Percentiles rank a stretch among this genome's conserved stretches.
Conservation (phyloP, 2,329 filamentous ascomycete genomes). For the Aaosphaeria arxii region DNA sequence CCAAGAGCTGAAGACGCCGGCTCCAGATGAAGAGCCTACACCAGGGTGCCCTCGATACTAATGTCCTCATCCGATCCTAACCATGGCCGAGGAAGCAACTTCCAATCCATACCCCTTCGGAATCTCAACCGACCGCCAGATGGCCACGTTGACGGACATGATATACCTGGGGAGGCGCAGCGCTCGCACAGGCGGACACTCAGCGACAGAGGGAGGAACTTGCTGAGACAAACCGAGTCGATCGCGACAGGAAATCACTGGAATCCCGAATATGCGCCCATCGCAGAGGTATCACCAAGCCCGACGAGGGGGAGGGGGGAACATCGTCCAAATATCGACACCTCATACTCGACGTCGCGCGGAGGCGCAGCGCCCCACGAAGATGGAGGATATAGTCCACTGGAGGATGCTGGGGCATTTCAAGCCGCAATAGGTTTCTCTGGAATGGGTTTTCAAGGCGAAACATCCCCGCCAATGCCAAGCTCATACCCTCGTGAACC, state of each 20-base stretch:
- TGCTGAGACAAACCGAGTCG: slow-evolving; percentile 44
- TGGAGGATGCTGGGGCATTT: slow-evolving; percentile 46
- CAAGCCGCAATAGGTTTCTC: slow-evolving; percentile 46
- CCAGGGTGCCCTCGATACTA: slow-evolving; percentile 15
- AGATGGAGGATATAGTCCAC: slow-evolving; percentile 41
- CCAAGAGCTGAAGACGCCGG: background rate
- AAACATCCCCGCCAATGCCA: slow-evolving; percentile 26
- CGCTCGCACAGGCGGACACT: slow-evolving; percentile 42
- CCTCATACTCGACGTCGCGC: slow-evolving; percentile 26
- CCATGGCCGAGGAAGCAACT: slow-evolving; percentile 47
- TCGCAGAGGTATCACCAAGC: slow-evolving; percentile 52
- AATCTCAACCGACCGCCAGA: slow-evolving; percentile 45
- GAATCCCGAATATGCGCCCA: slow-evolving; percentile 50
- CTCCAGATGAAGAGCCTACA: background rate
- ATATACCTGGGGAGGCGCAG: slow-evolving; percentile 23
- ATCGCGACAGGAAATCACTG: slow-evolving; percentile 40
- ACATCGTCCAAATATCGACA: slow-evolving; percentile 32
- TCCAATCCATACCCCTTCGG: slow-evolving; percentile 70
- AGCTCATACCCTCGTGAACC: slow-evolving; percentile 28
- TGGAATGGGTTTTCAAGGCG: slow-evolving; percentile 44
- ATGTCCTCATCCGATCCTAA: slow-evolving; percentile 51
- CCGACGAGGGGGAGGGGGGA: slow-evolving; percentile 35
- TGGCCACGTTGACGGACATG: slow-evolving; percentile 22
- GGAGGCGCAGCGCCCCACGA: slow-evolving; percentile 30
- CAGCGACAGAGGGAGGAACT: slow-evolving; percentile 48